phyloP scores from a whole-genome alignment of 305 asterid species.

The Rubia tinctorum region DNA sequence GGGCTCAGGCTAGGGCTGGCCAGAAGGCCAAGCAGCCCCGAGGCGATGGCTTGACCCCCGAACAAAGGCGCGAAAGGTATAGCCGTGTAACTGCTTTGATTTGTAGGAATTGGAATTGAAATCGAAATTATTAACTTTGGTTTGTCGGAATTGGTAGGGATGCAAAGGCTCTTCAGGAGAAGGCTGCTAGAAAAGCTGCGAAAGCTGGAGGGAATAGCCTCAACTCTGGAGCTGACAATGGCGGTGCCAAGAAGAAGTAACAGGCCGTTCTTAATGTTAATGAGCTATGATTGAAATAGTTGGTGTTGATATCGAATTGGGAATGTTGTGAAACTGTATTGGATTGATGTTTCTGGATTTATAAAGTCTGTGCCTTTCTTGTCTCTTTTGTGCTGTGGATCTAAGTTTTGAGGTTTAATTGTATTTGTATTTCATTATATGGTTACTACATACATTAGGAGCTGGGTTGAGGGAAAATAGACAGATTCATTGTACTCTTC shows the following conservation, averaged over 20 bases:
- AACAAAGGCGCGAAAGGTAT: conserved; percentile 79
- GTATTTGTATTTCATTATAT: background rate
- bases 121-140: background rate
- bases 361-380: background rate
- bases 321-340: background rate
- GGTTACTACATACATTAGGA: background rate
- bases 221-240: conserved; percentile 22
- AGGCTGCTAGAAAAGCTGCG: conserved; percentile 58
- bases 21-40: conserved; percentile 41
- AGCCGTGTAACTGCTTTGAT: background rate
- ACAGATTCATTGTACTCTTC: background rate
- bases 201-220: conserved; percentile 23
- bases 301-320: background rate
- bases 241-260: conserved; percentile 41
- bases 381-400: background rate
- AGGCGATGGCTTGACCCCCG: conserved; percentile 71
- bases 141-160: conserved; percentile 40
- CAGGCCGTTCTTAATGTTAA: background rate
- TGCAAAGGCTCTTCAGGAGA: conserved; percentile 75
- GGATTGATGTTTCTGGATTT: background rate
- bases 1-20: conserved; percentile 68
- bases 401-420: background rate
- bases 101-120: background rate
- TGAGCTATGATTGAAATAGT: background rate
- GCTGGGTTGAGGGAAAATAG: background rate